A percentile compares a stretch with the other conserved stretches of the same genome.
phyloP scores from a whole-genome alignment of 169 alveolate species.

The Cryptosporidium baileyi region DNA sequence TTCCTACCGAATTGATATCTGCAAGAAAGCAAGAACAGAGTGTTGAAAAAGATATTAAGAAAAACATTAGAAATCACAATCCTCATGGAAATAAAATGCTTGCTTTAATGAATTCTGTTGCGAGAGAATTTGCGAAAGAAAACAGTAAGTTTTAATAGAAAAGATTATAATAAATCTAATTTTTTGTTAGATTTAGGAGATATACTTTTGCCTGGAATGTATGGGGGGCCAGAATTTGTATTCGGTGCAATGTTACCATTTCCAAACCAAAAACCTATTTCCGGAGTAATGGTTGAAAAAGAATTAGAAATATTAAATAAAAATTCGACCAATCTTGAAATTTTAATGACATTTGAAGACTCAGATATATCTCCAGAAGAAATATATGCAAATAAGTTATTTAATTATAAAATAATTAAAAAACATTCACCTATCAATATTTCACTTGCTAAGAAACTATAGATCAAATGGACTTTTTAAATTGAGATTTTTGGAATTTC shows the following conservation, averaged over 20 bases:
- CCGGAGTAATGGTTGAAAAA: slow-evolving; percentile 58
- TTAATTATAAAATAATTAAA: slow-evolving; percentile 16
- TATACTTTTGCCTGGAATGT: slow-evolving; percentile 69
- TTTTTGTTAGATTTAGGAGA: slow-evolving; percentile 34
- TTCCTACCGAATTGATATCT: slow-evolving; percentile 88
- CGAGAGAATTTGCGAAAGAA: slow-evolving; percentile 23
- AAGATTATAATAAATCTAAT: not conserved
- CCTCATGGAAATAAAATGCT: slow-evolving; percentile 67
- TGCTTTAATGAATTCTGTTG: slow-evolving; percentile 34
- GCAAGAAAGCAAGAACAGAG: slow-evolving; percentile 73
- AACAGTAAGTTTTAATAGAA: slow-evolving; percentile 36
- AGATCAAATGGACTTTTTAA: slow-evolving; percentile 21
- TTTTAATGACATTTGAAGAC: slow-evolving; percentile 2
- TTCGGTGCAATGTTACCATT: slow-evolving; percentile 68
- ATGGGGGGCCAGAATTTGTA: slow-evolving; percentile 66
- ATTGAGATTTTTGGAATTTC: slow-evolving; percentile 45
- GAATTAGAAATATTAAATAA: not conserved
- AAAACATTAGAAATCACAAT: not conserved
- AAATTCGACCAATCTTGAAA: not conserved
- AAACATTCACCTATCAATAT: slow-evolving; percentile 49
- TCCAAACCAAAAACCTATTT: slow-evolving; percentile 56
- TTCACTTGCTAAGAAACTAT: slow-evolving; percentile 3
- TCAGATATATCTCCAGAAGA: slow-evolving; percentile 60
- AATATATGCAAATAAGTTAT: slow-evolving; percentile 11
- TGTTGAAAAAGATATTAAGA: slow-evolving; percentile 30